Conservation (phyloP, 192 early-diverging fungal genomes). For the Obelidium mucronatum region DNA sequence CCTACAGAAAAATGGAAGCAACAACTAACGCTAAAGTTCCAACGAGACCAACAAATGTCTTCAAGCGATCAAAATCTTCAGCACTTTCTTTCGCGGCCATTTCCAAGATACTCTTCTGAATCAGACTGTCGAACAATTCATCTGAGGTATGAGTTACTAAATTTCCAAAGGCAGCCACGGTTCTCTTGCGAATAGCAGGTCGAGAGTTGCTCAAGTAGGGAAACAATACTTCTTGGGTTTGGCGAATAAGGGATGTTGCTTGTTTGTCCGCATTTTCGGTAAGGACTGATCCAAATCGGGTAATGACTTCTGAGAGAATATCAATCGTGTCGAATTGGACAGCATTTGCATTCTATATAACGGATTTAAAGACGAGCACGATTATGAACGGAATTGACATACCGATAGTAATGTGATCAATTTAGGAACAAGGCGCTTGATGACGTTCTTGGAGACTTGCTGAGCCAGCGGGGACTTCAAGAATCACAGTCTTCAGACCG, state of each 20-base stretch:
- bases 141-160: slow-evolving; percentile 73
- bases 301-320: slow-evolving; percentile 74
- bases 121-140: slow-evolving; percentile 72
- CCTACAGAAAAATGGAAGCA: not conserved
- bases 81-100: slow-evolving; percentile 59
- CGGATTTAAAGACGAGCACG: not conserved
- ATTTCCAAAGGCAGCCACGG: slow-evolving; percentile 72
- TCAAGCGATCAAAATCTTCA: slow-evolving; percentile 69
- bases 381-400: slow-evolving; percentile 29
- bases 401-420: slow-evolving; percentile 70
- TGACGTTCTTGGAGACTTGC: slow-evolving; percentile 57
- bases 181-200: slow-evolving; percentile 80
- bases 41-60: slow-evolving; percentile 75
- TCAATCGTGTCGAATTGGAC: slow-evolving; percentile 74
- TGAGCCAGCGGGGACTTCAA: slow-evolving; percentile 69
- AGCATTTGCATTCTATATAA: slow-evolving; percentile 36
- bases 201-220: slow-evolving; percentile 72
- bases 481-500: slow-evolving; percentile 82
- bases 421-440: slow-evolving; percentile 73
- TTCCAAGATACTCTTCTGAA: slow-evolving; percentile 60
- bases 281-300: slow-evolving; percentile 72
- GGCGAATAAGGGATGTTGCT: slow-evolving; percentile 52
- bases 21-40: slow-evolving; percentile 72
- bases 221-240: slow-evolving; percentile 72
- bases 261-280: slow-evolving; percentile 26